Evolutionary conservation across 257 asterid genomes (phyloP).

Genomic region (Solanum chilense): DNA sequence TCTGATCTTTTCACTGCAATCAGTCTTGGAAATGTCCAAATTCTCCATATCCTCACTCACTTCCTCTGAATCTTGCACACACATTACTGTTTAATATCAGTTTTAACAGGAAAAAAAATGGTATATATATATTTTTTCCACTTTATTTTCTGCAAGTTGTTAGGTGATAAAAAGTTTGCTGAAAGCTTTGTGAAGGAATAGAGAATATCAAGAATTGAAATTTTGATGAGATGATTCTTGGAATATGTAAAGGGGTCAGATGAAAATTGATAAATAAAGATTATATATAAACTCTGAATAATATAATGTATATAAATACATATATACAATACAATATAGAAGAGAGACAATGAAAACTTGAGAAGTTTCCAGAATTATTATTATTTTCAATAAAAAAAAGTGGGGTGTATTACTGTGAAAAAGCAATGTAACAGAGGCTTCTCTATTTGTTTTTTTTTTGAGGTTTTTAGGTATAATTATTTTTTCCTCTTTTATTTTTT

Average conservation of each 20-base stretch:
- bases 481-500: background rate
- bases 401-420: background rate
- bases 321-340: background rate
- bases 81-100: slow-evolving; percentile 22
- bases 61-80: slow-evolving; percentile 73
- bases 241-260: background rate
- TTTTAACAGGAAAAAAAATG: background rate
- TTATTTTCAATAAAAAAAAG: background rate
- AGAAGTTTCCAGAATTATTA: background rate
- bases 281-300: background rate
- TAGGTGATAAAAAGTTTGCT: background rate
- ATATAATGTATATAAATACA: background rate
- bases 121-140: background rate
- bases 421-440: background rate
- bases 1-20: slow-evolving; percentile 20
- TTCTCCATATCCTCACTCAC: slow-evolving; percentile 47
- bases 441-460: background rate
- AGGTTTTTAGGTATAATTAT: background rate
- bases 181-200: background rate
- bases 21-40: slow-evolving; percentile 26
- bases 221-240: background rate
- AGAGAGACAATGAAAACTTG: background rate
- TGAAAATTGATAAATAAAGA: background rate
- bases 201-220: background rate
- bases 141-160: slow-evolving; percentile 4